Conservation (phyloP, 805 yeast genomes). For the Starmerella vitae region DNA sequence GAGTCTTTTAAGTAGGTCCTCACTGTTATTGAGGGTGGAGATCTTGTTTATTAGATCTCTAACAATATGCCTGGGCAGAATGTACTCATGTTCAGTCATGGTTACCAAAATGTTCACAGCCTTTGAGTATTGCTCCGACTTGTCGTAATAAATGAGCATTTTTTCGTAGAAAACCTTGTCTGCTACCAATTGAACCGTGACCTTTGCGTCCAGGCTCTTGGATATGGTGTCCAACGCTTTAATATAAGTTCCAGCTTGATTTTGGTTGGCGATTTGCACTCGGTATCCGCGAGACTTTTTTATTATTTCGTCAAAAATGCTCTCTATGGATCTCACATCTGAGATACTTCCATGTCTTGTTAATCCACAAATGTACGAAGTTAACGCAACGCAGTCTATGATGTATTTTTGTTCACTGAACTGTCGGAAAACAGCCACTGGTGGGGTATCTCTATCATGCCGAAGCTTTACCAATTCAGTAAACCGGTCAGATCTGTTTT, state of each 20-base stretch:
- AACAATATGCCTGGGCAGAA: constrained; percentile 4
- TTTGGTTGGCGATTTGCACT: background rate
- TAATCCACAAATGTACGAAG: constrained; percentile 19
- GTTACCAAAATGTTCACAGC: constrained; percentile 5
- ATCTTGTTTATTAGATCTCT: background rate
- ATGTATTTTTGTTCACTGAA: constrained; percentile 18
- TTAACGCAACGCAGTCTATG: constrained; percentile 22
- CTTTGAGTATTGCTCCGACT: constrained; percentile 1
- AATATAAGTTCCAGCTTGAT: constrained; percentile 3
- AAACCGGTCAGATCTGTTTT: constrained; percentile 24
- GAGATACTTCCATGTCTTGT: constrained; percentile 15
- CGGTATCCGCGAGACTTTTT: background rate
- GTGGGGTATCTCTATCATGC: constrained; percentile 10
- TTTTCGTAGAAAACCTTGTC: constrained; percentile 1
- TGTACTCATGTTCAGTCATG: constrained; percentile 13
- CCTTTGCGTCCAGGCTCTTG: background rate
- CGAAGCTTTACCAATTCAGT: constrained; percentile 23
- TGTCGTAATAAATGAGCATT: constrained; percentile 6
- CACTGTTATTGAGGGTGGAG: background rate
- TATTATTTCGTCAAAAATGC: constrained; percentile 10
- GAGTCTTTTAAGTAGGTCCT: constrained; percentile 2
- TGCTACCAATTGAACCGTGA: constrained; percentile 7
- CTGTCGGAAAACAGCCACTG: constrained; percentile 12
- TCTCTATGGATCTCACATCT: constrained; percentile 21
- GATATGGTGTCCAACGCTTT: constrained; percentile 11